Conservation (phyloP, 176 grass and related monocot genomes). For the Coix lacrymajobi region DNA sequence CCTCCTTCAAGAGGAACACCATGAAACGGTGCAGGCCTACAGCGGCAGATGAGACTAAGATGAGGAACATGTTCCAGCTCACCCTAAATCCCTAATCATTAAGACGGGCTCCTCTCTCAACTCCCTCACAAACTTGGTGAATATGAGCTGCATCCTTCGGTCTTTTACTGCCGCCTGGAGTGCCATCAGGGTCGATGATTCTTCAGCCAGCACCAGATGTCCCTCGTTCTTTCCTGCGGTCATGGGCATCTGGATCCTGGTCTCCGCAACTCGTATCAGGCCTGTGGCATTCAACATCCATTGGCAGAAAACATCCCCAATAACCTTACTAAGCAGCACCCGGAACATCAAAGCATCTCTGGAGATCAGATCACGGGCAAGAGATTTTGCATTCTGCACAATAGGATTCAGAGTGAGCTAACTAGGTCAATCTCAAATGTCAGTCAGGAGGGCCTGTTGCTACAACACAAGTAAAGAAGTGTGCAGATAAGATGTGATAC, state of each 20-base stretch:
- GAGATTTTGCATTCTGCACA: conserved; percentile 41
- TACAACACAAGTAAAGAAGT: not conserved
- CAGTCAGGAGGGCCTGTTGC: not conserved
- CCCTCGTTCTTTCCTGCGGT: not conserved
- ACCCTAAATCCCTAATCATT: conserved; percentile 34
- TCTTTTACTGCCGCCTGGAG: conserved; percentile 35
- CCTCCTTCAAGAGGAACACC: conserved; percentile 30
- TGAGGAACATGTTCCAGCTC: conserved; percentile 32
- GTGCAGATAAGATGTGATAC: not conserved
- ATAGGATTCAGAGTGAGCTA: not conserved
- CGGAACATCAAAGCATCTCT: conserved; percentile 44
- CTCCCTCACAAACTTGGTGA: conserved; percentile 50
- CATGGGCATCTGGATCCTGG: not conserved
- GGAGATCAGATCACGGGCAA: conserved; percentile 49
- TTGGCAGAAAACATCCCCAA: conserved; percentile 43
- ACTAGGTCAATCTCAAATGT: not conserved
- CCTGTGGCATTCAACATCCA: conserved; percentile 42
- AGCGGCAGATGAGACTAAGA: conserved; percentile 15
- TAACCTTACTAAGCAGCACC: conserved; percentile 29
- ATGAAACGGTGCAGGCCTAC: conserved; percentile 46
- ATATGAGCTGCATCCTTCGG: conserved; percentile 61
- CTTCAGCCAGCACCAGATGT: not conserved
- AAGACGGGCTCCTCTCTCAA: conserved; percentile 38
- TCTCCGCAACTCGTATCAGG: not conserved
- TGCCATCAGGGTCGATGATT: not conserved